Evolutionary conservation across 2,329 filamentous ascomycete species (phyloP).

Genomic region (Cladosporium phlei): DNA sequence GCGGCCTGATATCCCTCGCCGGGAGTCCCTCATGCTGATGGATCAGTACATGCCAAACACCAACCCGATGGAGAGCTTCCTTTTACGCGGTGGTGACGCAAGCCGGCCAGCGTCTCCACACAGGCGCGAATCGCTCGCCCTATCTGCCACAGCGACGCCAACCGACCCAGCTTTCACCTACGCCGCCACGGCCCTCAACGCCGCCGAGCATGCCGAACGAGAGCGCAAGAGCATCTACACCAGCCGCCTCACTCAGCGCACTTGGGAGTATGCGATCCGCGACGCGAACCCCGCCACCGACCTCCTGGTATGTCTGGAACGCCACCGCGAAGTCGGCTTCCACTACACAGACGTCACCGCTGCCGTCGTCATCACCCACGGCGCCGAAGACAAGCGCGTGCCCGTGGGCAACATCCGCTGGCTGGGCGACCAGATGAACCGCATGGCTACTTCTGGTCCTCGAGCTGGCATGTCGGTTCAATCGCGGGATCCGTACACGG

Average conservation of each 20-base stretch:
- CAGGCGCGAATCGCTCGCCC: slow-evolving; percentile 23
- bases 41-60: slow-evolving; percentile 42
- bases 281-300: slow-evolving; percentile 93
- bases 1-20: slow-evolving; percentile 31
- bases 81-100: slow-evolving; percentile 22
- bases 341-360: slow-evolving; percentile 93
- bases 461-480: neutral
- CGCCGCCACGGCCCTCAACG: slow-evolving; percentile 32
- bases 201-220: slow-evolving; percentile 61
- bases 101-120: slow-evolving; percentile 13
- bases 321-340: slow-evolving; percentile 87
- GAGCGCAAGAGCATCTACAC: slow-evolving; percentile 76
- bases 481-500: neutral
- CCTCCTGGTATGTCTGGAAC: slow-evolving; percentile 84
- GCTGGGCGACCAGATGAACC: slow-evolving; percentile 84
- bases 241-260: slow-evolving; percentile 78
- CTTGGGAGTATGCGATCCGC: slow-evolving; percentile 88
- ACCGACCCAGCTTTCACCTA: slow-evolving; percentile 42
- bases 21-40: slow-evolving; percentile 48
- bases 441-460: slow-evolving; percentile 15
- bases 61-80: slow-evolving; percentile 28
- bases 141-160: slow-evolving; percentile 31
- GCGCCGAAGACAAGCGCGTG: slow-evolving; percentile 81
- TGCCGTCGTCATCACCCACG: slow-evolving; percentile 89
- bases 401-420: slow-evolving; percentile 93